phyloP scores from a whole-genome alignment of 2,329 filamentous ascomycete genomes.

The Nigrospora oryzae region DNA sequence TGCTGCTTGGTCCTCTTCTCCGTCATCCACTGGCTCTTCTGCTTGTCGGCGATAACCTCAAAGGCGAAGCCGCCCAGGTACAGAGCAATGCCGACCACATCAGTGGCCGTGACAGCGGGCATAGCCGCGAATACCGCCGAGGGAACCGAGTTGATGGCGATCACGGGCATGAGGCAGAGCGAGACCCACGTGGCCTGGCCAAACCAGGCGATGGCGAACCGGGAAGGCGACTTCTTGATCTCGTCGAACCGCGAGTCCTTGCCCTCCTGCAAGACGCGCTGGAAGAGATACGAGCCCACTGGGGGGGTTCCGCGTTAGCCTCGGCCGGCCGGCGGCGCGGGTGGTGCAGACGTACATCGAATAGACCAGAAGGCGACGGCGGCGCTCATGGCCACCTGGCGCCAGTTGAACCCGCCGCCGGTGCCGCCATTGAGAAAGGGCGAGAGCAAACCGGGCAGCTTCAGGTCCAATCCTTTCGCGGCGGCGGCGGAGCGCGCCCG shows the following conservation, averaged over 20 bases:
- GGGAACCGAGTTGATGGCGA: slow-evolving; percentile 55
- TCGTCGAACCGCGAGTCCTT: slow-evolving; percentile 42
- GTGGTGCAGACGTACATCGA: slow-evolving; percentile 31
- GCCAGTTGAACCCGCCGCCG: slow-evolving; percentile 47
- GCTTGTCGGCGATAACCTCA: slow-evolving; percentile 53
- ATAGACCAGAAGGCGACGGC: slow-evolving; percentile 48
- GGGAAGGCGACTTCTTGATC: slow-evolving; percentile 25
- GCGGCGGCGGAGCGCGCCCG: slow-evolving; percentile 41
- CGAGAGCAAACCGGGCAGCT: slow-evolving; percentile 36
- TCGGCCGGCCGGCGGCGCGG: background rate
- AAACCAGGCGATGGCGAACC: slow-evolving; percentile 28
- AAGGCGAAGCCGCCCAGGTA: slow-evolving; percentile 51
- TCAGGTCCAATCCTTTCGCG: slow-evolving; percentile 20
- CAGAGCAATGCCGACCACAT: slow-evolving; percentile 47
- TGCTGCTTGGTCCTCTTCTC: slow-evolving; percentile 59
- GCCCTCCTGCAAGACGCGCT: slow-evolving; percentile 49
- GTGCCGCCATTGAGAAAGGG: slow-evolving; percentile 32
- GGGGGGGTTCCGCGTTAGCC: background rate
- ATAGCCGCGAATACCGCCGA: slow-evolving; percentile 40
- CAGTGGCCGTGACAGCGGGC: slow-evolving; percentile 37
- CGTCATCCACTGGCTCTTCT: slow-evolving; percentile 53
- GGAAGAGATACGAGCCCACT: slow-evolving; percentile 60
- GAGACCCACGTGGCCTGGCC: slow-evolving; percentile 62
- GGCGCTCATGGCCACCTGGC: slow-evolving; percentile 33
- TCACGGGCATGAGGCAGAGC: slow-evolving; percentile 56